A percentile compares a stretch with the other conserved stretches of the same genome.
phyloP scores from a whole-genome alignment of 2,329 filamentous ascomycete species.

The Zymoseptoria tritici region DNA sequence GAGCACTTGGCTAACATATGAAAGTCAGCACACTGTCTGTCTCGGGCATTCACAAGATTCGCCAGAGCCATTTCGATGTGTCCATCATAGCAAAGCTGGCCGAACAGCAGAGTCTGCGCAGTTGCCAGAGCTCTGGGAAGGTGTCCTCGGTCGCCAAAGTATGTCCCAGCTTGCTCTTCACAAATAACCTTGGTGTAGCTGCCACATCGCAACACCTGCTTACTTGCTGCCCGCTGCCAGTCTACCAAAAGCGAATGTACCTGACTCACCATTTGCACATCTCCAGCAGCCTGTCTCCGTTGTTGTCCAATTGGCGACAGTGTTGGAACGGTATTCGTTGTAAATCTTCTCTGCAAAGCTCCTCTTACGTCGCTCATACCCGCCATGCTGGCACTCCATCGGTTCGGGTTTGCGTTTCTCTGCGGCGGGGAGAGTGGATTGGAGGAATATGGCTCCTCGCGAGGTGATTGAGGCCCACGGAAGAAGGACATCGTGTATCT shows the following conservation, averaged over 20 bases:
- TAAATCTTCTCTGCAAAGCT: constrained; percentile 83
- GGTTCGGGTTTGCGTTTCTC: constrained; percentile 29
- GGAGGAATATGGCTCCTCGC: constrained; percentile 58
- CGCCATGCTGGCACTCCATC: constrained; percentile 26
- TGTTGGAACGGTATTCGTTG: constrained; percentile 75
- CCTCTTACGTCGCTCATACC: constrained; percentile 63
- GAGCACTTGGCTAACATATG: constrained; percentile 20
- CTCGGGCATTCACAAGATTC: background rate
- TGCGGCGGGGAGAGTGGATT: constrained; percentile 44
- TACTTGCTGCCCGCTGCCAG: background rate
- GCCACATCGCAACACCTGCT: background rate
- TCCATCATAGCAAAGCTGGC: background rate
- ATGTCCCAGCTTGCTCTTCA: background rate
- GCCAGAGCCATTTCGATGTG: background rate
- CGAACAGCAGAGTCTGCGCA: background rate
- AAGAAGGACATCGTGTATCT: constrained; percentile 54
- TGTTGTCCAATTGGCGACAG: constrained; percentile 53
- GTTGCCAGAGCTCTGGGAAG: background rate
- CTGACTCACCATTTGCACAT: constrained; percentile 25
- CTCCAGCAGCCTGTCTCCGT: constrained; percentile 47
- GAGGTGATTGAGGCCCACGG: constrained; percentile 67
- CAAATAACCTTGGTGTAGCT: background rate
- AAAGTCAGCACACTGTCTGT: background rate
- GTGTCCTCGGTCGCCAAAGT: background rate
- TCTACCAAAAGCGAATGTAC: constrained; percentile 4